These are phyloP conservation scores for Agaricales sp. DNA, from an alignment of 1,284 basidiomycete genomes.

Conservation along the genomic window DNA sequence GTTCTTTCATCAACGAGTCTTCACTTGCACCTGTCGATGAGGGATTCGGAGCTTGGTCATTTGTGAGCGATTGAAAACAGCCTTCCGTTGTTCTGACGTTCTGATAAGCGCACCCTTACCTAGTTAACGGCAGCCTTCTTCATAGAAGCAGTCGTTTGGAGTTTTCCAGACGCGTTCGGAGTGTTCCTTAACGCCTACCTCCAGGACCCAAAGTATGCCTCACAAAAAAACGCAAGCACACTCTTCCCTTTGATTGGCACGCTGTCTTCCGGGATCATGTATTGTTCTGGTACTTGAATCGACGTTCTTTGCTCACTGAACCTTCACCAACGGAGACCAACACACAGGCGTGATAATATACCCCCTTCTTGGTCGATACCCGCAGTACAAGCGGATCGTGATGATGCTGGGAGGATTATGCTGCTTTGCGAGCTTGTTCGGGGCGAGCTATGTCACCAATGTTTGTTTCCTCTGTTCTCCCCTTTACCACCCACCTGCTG, in stretches of 20 bases:
- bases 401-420: neutral
- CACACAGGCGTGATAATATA: neutral
- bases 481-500: neutral
- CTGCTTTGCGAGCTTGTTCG: neutral
- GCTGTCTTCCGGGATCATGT: neutral
- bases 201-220: neutral
- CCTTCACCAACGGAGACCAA: too few species aligned
- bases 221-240: neutral
- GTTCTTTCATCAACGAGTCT: too few species aligned
- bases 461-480: neutral
- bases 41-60: neutral
- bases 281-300: neutral
- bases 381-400: neutral
- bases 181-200: constrained; percentile 13
- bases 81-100: neutral
- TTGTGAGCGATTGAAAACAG: too few species aligned
- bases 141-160: constrained; percentile 21
- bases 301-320: neutral
- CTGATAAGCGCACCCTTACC: neutral
- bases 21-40: neutral
- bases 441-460: neutral
- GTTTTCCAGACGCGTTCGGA: constrained; percentile 17
- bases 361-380: neutral
- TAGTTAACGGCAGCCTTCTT: constrained; percentile 14
- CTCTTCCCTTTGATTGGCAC: neutral